phyloP scores from a whole-genome alignment of 208 protist genomes.

The Leishmania amazonensis region DNA sequence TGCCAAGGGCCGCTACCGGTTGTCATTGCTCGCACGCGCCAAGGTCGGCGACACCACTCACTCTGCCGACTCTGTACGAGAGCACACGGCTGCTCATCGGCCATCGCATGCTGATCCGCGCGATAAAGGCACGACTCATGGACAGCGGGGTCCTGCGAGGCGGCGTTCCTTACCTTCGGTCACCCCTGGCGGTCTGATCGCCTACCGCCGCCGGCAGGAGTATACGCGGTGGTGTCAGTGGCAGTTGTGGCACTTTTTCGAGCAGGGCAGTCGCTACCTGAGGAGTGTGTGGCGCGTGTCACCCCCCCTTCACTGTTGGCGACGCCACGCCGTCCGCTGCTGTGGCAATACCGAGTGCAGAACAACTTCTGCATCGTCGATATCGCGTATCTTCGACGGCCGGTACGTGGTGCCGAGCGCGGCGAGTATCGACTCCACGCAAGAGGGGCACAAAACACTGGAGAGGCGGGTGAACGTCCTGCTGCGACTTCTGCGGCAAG shows the following conservation, averaged over 20 bases:
- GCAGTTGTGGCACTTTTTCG: conserved; percentile 48
- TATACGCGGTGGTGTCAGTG: conserved; percentile 42
- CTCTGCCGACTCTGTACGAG: neutral
- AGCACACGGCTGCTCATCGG: neutral
- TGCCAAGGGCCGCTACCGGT: conserved; percentile 15
- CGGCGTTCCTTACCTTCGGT: neutral
- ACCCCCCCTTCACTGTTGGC: neutral
- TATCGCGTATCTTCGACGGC: conserved; percentile 22
- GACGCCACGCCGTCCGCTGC: neutral
- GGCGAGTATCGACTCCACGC: conserved; percentile 10
- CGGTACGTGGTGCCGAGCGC: conserved; percentile 31
- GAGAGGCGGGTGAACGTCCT: conserved; percentile 11
- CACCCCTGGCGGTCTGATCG: conserved; percentile 20
- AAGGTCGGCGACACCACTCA: neutral
- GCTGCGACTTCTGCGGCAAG: conserved; percentile 22
- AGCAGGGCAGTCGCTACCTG: conserved; percentile 38
- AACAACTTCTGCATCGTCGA: neutral
- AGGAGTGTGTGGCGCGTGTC: conserved; percentile 37
- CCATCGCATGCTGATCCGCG: conserved; percentile 7
- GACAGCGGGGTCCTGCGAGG: neutral
- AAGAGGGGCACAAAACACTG: conserved; percentile 1
- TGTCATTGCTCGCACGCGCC: conserved; percentile 1
- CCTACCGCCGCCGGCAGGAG: conserved; percentile 31
- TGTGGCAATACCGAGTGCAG: neutral
- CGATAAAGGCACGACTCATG: neutral